Base-by-base conservation (phyloP, 148 eudicot species). In the Cornus florida region DNA sequence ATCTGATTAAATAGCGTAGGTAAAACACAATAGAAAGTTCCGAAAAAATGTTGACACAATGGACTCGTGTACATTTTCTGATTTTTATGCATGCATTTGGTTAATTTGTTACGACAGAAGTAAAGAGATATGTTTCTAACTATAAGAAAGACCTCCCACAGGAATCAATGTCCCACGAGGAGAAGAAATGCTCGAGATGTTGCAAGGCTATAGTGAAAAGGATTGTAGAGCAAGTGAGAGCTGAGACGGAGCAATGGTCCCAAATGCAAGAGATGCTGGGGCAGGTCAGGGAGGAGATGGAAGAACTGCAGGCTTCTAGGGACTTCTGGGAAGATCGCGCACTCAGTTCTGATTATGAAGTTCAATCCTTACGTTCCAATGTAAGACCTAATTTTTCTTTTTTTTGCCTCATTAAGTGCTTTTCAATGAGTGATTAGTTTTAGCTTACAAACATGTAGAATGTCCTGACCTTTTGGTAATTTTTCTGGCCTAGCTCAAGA, bases 231-330 rank as follows among this genome's bases (percentile, higher is more conserved):
- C 99, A 97, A 82, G 99, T 94, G 75, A 86, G 93, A 73, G 93
- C 91, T 7, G 99, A 97, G 83, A 94, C 95, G 33, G 94, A 94
- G 77, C 98, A 97, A 33, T 97, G 99, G 98, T 90, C 97, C 13
- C 95, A 97, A 83, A 97, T 97, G 98, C 99, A 97, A 86, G 91
- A 87, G 72, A 94, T 97, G 99, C 71, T 97, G 23, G 91, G 88
- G 31, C 89, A 88, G 77, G 92, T 97, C 17, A 87, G 88, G 75
- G 82, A 83, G 48, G 99, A 97, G 82, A 97, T 92, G 98, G 98
- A 92, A 86, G 89, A 91, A 71, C 83, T 94, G 46, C 95, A 94
- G 82, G 87, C 86, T 32, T 92, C 98, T 82, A 91, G 90, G 10
- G 87, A 97, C 81, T 91, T 86, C 79, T 97, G 99, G 99, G 90